Percentiles rank a stretch among this genome's conserved stretches.
Conservation (phyloP, 2,329 filamentous ascomycete genomes). For the Pyrenophora seminiperda region DNA sequence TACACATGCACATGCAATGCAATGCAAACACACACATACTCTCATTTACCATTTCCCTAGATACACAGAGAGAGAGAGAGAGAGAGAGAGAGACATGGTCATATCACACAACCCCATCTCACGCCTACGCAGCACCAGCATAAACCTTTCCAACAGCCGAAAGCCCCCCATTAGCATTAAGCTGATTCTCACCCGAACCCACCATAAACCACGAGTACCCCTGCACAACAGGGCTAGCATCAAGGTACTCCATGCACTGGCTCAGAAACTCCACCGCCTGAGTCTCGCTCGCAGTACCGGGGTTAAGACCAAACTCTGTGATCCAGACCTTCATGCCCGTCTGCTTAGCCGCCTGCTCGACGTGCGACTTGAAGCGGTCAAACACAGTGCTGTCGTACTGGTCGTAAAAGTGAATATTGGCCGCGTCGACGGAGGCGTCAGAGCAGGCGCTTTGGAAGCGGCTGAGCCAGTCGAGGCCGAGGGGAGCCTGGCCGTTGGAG, state of each 20-base stretch:
- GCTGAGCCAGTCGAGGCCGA: slow-evolving; percentile 42
- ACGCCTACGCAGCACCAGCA: slow-evolving; percentile 19
- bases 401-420: slow-evolving; percentile 50
- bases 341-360: slow-evolving; percentile 37
- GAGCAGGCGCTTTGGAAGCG: slow-evolving; percentile 42
- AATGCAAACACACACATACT: slow-evolving; percentile 10
- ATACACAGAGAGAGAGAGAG: neutral
- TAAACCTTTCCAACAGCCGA: slow-evolving; percentile 35
- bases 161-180: slow-evolving; percentile 32
- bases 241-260: slow-evolving; percentile 42
- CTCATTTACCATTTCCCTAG: neutral
- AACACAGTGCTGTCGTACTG: slow-evolving; percentile 35
- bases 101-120: neutral
- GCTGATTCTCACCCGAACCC: slow-evolving; percentile 38
- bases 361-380: slow-evolving; percentile 48
- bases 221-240: slow-evolving; percentile 35
- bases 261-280: slow-evolving; percentile 44
- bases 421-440: slow-evolving; percentile 43
- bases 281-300: slow-evolving; percentile 33
- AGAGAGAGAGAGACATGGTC: neutral
- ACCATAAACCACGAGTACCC: slow-evolving; percentile 50
- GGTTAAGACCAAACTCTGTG: slow-evolving; percentile 47
- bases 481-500: slow-evolving; percentile 29
- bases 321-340: slow-evolving; percentile 45
- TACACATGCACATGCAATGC: no score